Conservation (phyloP, 1,284 basidiomycete species). For the Neolentinus lepideus region DNA sequence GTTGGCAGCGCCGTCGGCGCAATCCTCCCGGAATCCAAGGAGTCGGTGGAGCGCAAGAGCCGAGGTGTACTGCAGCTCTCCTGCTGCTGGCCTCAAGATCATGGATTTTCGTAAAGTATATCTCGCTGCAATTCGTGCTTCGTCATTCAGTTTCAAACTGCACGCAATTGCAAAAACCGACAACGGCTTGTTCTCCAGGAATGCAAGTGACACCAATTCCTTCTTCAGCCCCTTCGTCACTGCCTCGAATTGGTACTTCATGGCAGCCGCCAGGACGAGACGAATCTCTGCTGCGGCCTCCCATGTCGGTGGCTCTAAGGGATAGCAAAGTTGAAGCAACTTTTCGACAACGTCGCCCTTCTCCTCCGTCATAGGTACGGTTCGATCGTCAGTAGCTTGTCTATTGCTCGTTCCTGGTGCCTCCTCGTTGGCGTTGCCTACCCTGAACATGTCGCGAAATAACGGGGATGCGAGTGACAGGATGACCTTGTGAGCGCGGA, state of each 20-base stretch:
- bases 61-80: conserved; percentile 25
- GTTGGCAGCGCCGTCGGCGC: conserved; percentile 4
- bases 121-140: conserved; percentile 18
- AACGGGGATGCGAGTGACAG: conserved; percentile 15
- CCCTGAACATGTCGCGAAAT: conserved; percentile 11
- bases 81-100: conserved; percentile 17
- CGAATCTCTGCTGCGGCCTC: background rate
- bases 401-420: too few relatives aligned
- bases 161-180: conserved; percentile 25
- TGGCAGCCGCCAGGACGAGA: background rate
- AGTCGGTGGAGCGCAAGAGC: conserved; percentile 26
- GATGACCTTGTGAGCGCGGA: conserved; percentile 12
- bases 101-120: conserved; percentile 19
- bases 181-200: conserved; percentile 21
- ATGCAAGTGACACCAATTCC: conserved; percentile 8
- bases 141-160: conserved; percentile 21
- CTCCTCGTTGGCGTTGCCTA: background rate
- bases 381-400: background rate
- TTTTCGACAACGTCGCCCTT: background rate
- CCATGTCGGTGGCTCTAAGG: background rate
- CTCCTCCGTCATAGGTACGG: background rate
- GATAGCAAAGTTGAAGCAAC: background rate
- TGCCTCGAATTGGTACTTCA: conserved; percentile 2
- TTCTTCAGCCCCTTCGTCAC: background rate
- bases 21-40: conserved; percentile 25